Evolutionary conservation across 805 yeast species (phyloP).

Genomic region (Candida sithepensis): DNA sequence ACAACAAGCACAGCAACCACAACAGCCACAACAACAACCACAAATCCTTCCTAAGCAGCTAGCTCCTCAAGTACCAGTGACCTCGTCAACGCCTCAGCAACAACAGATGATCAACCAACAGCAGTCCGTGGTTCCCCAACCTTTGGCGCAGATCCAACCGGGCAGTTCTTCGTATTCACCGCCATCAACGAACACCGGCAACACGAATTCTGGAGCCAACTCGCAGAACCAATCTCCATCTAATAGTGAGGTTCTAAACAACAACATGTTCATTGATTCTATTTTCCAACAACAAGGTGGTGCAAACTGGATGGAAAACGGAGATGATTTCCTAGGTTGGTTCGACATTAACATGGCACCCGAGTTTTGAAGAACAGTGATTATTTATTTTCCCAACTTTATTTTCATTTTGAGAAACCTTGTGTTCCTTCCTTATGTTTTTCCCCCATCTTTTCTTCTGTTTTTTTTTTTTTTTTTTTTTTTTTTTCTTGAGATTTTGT

Average conservation of each 20-base stretch:
- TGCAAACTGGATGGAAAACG: conserved; percentile 79
- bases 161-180: conserved; percentile 13
- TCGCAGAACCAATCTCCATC: conserved; percentile 22
- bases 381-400: neutral
- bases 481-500: neutral
- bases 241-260: conserved; percentile 23
- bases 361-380: conserved; percentile 41
- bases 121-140: neutral
- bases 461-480: neutral
- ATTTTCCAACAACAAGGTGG: conserved; percentile 82
- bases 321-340: conserved; percentile 92
- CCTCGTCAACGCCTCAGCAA: neutral
- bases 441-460: neutral
- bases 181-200: conserved; percentile 7
- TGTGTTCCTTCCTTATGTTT: neutral
- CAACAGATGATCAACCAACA: neutral
- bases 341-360: conserved; percentile 78
- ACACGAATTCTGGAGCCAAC: conserved; percentile 13
- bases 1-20: no score
- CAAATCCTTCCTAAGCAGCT: neutral
- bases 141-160: neutral
- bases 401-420: no score
- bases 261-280: conserved; percentile 36
- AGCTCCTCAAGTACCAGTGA: neutral
- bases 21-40: neutral